Evolutionary conservation across 2,329 filamentous ascomycete genomes (phyloP), one percentile per base, ranked within the genome.

Genomic region (Purpureocillium takamizusanense): DNA sequence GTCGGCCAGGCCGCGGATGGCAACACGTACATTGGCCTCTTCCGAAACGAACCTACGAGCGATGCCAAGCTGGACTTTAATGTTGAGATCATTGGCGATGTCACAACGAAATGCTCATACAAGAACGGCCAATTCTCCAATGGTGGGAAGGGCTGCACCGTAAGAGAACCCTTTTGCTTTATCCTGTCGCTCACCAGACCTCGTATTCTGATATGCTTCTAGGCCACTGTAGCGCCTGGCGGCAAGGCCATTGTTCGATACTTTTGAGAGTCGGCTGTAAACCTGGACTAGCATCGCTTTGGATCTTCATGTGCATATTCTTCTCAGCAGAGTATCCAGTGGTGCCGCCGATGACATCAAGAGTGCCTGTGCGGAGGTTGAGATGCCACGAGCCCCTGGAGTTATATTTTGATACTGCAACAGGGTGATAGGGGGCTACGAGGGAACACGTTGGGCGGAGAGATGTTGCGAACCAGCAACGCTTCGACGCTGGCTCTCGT

Each of bases 21-120:
- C 55, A 66, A 63, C 45, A 92, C 83, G 31, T 97, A 78, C 69
- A 66, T 95, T 43, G 87, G 86, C 36, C 77, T 95, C 60, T 87
- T 90, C 73, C 79, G 81, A 57, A 95, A 97, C 69, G 55, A 65
- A 44, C 87, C 88, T 5, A 94, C 85, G 40, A 86, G 78, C 51
- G 58, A 62, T 14, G 79, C 77, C 29, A 62, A 67, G 44, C 79
- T 95, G 30, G 72, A 88, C 60, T 95, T 84, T 67, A 83, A 83
- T 56, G 78, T 95, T 55, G 75, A 81, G 52, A 83, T 95, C 49
- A 67, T 55, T 32, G 88, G 86, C 39, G 81, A 86, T 45, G 61
- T 69, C 39, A 65, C 55, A 47, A 56, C 52, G 35, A 51, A 61
- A 36, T 94, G 86, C 74, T 76, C 72, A 47, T 82, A 82, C 54